Evolutionary conservation across 768 basidiomycete species (phyloP).

Genomic region (Suillus decipiens): DNA sequence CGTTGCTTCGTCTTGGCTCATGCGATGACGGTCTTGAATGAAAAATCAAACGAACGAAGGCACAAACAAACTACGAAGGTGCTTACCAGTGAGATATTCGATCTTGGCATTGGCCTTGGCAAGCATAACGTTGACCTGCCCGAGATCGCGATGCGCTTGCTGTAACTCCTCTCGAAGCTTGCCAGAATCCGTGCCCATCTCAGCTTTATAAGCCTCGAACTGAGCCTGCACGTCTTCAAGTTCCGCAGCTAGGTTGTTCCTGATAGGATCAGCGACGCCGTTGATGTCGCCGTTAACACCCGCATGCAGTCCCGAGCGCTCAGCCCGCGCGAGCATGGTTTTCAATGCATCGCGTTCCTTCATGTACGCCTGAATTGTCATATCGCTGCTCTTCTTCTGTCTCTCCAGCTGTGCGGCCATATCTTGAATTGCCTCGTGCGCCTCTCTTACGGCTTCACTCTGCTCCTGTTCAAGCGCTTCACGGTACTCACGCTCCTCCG

Average conservation of each 20-base stretch:
- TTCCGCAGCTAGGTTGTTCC: conserved; percentile 54
- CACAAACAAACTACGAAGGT: conserved; percentile 4
- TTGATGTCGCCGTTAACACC: conserved; percentile 37
- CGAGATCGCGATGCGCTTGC: conserved; percentile 65
- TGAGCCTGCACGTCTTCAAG: conserved; percentile 74
- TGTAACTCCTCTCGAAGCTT: conserved; percentile 71
- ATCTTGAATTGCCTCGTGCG: conserved; percentile 82
- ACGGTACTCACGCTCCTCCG: conserved; percentile 75
- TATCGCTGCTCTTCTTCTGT: conserved; percentile 70
- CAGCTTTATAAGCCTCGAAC: conserved; percentile 77
- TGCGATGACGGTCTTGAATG: conserved; percentile 62
- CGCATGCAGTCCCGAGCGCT: conserved; percentile 27
- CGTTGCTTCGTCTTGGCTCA: conserved; percentile 67
- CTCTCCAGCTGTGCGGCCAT: conserved; percentile 77
- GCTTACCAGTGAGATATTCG: conserved; percentile 74
- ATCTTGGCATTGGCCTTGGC: conserved; percentile 85
- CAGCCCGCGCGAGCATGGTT: conserved; percentile 64
- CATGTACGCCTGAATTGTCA: conserved; percentile 76
- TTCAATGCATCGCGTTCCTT: conserved; percentile 89
- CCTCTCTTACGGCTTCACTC: conserved; percentile 80
- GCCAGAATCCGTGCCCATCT: conserved; percentile 78
- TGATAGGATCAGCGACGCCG: conserved; percentile 19
- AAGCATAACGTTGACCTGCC: conserved; percentile 61
- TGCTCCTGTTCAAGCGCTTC: conserved; percentile 73
- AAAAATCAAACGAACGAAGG: conserved; percentile 11